phyloP scores from a whole-genome alignment of 2,329 filamentous ascomycete species.

The Phialophora macrospora region DNA sequence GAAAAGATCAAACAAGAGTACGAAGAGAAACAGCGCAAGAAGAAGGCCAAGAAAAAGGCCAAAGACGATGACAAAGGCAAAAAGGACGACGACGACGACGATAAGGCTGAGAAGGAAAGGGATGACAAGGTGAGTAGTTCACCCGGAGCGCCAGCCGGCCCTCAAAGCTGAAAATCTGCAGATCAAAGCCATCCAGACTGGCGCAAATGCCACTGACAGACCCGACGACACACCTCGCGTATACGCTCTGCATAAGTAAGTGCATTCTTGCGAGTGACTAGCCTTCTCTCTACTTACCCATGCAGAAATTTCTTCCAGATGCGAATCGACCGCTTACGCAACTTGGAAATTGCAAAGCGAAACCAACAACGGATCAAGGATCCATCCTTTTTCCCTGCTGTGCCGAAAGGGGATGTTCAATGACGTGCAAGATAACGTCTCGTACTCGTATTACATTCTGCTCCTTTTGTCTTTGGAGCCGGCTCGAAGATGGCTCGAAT shows the following conservation, averaged over 20 bases:
- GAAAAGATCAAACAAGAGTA: constrained; percentile 60
- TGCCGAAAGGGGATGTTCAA: constrained; percentile 65
- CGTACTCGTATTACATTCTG: constrained; percentile 1
- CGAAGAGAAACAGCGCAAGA: constrained; percentile 76
- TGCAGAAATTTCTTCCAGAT: constrained; percentile 78
- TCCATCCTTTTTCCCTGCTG: constrained; percentile 80
- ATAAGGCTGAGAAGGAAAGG: constrained; percentile 52
- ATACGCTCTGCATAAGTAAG: constrained; percentile 80
- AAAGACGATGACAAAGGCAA: constrained; percentile 56
- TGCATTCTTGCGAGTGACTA: constrained; percentile 33
- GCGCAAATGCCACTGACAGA: constrained; percentile 43
- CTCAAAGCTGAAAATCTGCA: constrained; percentile 33
- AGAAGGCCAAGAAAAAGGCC: constrained; percentile 66
- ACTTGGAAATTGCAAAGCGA: constrained; percentile 76
- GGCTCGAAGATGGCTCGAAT: background rate
- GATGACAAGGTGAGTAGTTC: constrained; percentile 58
- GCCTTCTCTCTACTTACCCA: constrained; percentile 9
- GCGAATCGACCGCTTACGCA: constrained; percentile 76
- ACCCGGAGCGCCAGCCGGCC: background rate
- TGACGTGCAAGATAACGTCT: constrained; percentile 14
- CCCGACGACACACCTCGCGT: constrained; percentile 73
- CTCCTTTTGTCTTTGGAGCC: background rate
- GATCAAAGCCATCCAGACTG: constrained; percentile 57
- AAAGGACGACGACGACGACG: constrained; percentile 55
- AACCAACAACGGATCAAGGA: constrained; percentile 81